Evolutionary conservation across 805 yeast genomes (phyloP).

Genomic region (Ascoidea rubescens): DNA sequence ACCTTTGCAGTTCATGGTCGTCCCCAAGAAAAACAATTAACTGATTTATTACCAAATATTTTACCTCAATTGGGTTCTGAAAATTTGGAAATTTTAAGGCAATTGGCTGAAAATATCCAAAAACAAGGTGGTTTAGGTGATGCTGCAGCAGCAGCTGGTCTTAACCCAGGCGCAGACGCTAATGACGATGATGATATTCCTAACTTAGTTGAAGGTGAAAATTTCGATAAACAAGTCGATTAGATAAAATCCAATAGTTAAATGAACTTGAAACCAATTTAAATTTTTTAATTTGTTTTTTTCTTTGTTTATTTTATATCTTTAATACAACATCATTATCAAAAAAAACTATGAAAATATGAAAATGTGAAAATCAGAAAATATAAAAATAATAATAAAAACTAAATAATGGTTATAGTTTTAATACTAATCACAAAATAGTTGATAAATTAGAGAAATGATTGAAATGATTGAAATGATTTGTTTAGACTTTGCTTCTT

Average conservation of each 20-base stretch:
- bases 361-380: too few relatives aligned
- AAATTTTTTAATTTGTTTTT: too few relatives aligned
- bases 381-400: too few relatives aligned
- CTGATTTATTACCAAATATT: conserved; percentile 88
- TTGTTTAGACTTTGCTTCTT: too few relatives aligned
- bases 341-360: too few relatives aligned
- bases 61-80: conserved; percentile 95
- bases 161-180: conserved; percentile 25
- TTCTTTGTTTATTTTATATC: background rate
- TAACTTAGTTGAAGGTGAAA: conserved; percentile 80
- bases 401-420: too few relatives aligned
- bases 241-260: conserved; percentile 13
- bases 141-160: conserved; percentile 24
- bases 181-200: conserved; percentile 55
- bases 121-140: conserved; percentile 27
- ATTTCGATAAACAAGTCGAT: conserved; percentile 29
- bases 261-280: background rate
- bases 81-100: conserved; percentile 76
- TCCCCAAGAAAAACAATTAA: conserved; percentile 83
- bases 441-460: too few relatives aligned
- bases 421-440: too few relatives aligned
- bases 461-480: too few relatives aligned
- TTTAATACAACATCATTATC: too few relatives aligned
- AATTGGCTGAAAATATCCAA: conserved; percentile 83
- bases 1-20: conserved; percentile 91